These are phyloP conservation scores for Mortierella sp. DNA, from an alignment of 371 early-diverging fungal genomes.

Conservation along the genomic window DNA sequence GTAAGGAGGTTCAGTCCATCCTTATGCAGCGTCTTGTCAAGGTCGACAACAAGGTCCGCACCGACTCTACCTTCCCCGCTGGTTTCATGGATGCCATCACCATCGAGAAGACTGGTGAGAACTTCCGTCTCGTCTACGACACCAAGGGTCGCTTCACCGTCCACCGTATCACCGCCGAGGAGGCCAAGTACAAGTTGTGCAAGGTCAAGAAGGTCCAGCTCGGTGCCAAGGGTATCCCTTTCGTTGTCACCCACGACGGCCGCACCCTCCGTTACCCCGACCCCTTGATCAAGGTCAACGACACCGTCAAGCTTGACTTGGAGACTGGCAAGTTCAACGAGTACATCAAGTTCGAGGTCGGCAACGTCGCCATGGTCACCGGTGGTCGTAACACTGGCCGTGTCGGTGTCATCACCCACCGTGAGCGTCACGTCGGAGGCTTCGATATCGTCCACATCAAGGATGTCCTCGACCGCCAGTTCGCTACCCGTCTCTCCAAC, in stretches of 20 bases:
- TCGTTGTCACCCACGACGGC: constrained; percentile 99
- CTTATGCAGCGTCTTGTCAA: constrained; percentile 98
- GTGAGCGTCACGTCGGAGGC: constrained; percentile 89
- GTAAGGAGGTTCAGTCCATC: constrained; percentile 97
- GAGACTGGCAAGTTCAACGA: constrained; percentile 95
- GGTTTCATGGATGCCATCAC: constrained; percentile 99
- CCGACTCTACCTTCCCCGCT: constrained; percentile 98
- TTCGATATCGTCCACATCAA: constrained; percentile 96
- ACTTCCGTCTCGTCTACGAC: constrained; percentile 99
- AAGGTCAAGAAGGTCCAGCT: constrained; percentile 97
- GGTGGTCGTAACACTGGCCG: constrained; percentile 99
- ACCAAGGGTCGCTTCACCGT: constrained; percentile 99
- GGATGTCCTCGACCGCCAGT: constrained; percentile 89
- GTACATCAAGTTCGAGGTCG: constrained; percentile 96
- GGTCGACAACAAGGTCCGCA: constrained; percentile 99
- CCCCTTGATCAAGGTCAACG: constrained; percentile 98
- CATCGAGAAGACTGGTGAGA: constrained; percentile 99
- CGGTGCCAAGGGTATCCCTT: constrained; percentile 97
- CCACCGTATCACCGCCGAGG: constrained; percentile 99
- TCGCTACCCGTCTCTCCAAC: constrained; percentile 93
- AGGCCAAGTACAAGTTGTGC: constrained; percentile 99
- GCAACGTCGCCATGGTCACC: constrained; percentile 97
- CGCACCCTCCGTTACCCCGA: constrained; percentile 99
- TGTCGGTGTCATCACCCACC: constrained; percentile 98
- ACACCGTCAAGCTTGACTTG: constrained; percentile 98